Percentiles rank a stretch among this genome's conserved stretches.
These are phyloP conservation scores for Geranium incanum DNA, from an alignment of 441 rosid genomes.

Conservation along the genomic window DNA sequence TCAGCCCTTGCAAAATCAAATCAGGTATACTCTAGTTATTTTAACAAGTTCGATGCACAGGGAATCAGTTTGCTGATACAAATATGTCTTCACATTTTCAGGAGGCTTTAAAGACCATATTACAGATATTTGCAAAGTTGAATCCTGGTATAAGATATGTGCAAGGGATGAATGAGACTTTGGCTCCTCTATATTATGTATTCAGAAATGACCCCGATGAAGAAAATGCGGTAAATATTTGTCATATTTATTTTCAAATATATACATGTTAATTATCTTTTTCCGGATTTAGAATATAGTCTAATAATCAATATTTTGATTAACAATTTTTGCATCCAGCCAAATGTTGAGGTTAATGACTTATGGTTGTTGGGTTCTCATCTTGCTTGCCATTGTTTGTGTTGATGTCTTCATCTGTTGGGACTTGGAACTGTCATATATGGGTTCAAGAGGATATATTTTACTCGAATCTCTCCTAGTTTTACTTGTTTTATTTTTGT, in stretches of 20 bases:
- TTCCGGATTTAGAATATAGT: slow-evolving; percentile 9
- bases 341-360: neutral
- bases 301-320: slow-evolving; percentile 9
- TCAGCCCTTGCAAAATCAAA: slow-evolving; percentile 60
- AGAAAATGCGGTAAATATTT: slow-evolving; percentile 62
- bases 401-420: neutral
- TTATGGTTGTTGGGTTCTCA: neutral
- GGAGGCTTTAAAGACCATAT: slow-evolving; percentile 80
- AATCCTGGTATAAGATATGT: slow-evolving; percentile 97
- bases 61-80: slow-evolving; percentile 21
- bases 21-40: slow-evolving; percentile 48
- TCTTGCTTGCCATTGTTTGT: neutral
- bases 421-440: neutral
- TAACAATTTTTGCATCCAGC: neutral
- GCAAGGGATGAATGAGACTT: slow-evolving; percentile 97
- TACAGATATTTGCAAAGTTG: slow-evolving; percentile 79
- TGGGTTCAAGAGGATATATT: neutral
- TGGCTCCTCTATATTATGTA: slow-evolving; percentile 80
- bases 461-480: neutral
- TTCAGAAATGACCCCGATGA: slow-evolving; percentile 79
- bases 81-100: slow-evolving; percentile 31
- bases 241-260: slow-evolving; percentile 10
- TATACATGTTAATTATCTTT: slow-evolving; percentile 8
- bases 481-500: neutral
- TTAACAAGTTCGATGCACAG: slow-evolving; percentile 15